Percentiles rank a stretch among this genome's conserved stretches.
phyloP scores from a whole-genome alignment of 2,329 filamentous ascomycete genomes.

The Mycocentrospora acerina region DNA sequence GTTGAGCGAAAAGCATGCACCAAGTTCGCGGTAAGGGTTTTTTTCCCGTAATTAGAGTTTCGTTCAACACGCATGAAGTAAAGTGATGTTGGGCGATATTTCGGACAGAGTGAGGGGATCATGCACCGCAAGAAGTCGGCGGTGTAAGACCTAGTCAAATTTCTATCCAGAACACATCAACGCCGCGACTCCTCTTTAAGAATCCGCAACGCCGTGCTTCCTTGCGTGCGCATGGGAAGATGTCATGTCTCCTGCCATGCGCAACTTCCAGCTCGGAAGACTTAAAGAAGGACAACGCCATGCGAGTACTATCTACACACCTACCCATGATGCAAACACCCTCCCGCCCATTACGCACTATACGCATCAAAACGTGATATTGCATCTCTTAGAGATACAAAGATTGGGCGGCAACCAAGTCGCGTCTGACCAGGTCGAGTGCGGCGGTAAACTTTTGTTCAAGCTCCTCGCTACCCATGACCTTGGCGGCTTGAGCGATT shows the following conservation, averaged over 20 bases:
- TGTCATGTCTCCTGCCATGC: constrained; percentile 15
- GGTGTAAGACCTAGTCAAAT: constrained; percentile 32
- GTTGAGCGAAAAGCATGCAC: no score
- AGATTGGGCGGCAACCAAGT: constrained; percentile 93
- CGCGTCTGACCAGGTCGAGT: constrained; percentile 80
- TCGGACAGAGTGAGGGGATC: constrained; percentile 26
- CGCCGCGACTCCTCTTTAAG: constrained; percentile 14
- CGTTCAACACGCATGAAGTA: no score
- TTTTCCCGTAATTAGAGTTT: no score
- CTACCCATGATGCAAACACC: constrained; percentile 5
- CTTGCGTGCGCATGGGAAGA: constrained; percentile 19
- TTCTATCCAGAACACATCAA: constrained; percentile 26
- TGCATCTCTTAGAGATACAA: constrained; percentile 78
- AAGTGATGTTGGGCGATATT: no score
- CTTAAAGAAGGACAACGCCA: constrained; percentile 16
- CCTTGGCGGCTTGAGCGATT: constrained; percentile 92
- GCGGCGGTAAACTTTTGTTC: constrained; percentile 89
- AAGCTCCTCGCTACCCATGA: constrained; percentile 96
- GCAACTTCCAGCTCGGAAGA: constrained; percentile 10
- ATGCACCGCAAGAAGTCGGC: constrained; percentile 15
- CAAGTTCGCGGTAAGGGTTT: no score
- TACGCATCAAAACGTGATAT: no score
- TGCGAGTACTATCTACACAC: constrained; percentile 11
- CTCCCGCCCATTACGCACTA: constrained; percentile 8
- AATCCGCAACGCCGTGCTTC: constrained; percentile 19